Evolutionary conservation across 2,329 filamentous ascomycete species (phyloP), one percentile per base, ranked within the genome.

Genomic region (Cylindrodendrum hubeiense): DNA sequence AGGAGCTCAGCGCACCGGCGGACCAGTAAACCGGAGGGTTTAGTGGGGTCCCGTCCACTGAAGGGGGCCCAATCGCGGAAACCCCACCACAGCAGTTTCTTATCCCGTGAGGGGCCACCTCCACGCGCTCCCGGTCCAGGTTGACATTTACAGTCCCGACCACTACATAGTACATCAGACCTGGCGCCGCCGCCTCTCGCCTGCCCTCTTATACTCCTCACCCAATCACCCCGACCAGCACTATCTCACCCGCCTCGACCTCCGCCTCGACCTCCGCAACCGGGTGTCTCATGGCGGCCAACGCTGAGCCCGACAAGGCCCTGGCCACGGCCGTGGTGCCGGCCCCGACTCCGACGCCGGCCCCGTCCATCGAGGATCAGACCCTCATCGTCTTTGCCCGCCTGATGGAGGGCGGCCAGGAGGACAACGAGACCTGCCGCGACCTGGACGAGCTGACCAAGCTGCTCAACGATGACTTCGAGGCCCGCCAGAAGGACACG

Each of bases 321-420:
- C 37, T n/a, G 33, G 50, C 62, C 57, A 41, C 61, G 54, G 56
- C 50, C 19, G 52, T 24, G 15, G 52, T 50, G 15, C 47, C 47
- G 28, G 47, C 47, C n/a, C 19, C 34, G 39, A 37, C 50, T 34
- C 28, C 47, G 47, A n/a, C 50, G 12, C 41, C 57, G 49, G 47
- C 57, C 17, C 76, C 75, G 39, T 79, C 79, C 72, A 52, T 87
- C 81, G 81, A 87, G 71, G 90, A 93, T 75, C 84, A 91, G 74
- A 91, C 92, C 60, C 88, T 91, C 74, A 88, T 97, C 62, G 90
- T 95, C 71, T 89, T 98, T 70, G 95, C 95, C 24, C 92, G 93
- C 74, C 84, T 98, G 72, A 97, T 98, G 90, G 93, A 97, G 77
- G 94, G 93, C 47, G 94, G 94, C 57, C 89, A 95, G 73, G 93